A percentile compares a stretch with the other conserved stretches of the same genome.
Evolutionary conservation across 2,329 filamentous ascomycete species (phyloP).

Genomic region (Trichoderma koningiopsis): DNA sequence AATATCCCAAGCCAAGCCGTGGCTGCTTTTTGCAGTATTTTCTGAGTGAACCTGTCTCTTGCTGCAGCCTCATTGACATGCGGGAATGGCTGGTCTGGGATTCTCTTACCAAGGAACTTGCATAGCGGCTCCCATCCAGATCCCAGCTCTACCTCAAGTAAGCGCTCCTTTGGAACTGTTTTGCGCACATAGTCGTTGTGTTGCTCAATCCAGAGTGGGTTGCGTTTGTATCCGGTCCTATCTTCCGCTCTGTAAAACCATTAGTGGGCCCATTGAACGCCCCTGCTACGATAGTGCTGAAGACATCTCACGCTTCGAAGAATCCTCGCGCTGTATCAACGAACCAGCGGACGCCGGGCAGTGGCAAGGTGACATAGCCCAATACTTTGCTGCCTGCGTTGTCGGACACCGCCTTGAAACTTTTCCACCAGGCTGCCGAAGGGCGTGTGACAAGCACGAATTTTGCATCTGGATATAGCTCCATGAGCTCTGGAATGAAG

Average conservation of each 20-base stretch:
- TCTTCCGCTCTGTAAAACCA: not conserved
- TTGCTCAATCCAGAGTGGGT: conserved; percentile 1
- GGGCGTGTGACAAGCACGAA: not conserved
- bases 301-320: not conserved
- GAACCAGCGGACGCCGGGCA: not conserved
- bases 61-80: conserved; percentile 35
- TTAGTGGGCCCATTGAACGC: not conserved
- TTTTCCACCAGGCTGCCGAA: not conserved
- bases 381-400: not conserved
- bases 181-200: conserved; percentile 26
- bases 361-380: not conserved
- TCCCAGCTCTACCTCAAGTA: conserved; percentile 38
- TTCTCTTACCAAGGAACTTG: conserved; percentile 38
- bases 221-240: not conserved
- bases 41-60: not conserved
- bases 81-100: conserved; percentile 34
- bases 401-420: not conserved
- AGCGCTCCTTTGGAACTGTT: conserved; percentile 22
- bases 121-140: conserved; percentile 44
- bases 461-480: not conserved
- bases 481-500: conserved; percentile 1
- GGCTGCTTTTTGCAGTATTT: not conserved
- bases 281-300: not conserved
- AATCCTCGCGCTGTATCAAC: not conserved
- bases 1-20: not conserved